Evolutionary conservation across 2,329 filamentous ascomycete species (phyloP), one percentile per base, ranked within the genome.

Genomic region (Cercospora sp.): DNA sequence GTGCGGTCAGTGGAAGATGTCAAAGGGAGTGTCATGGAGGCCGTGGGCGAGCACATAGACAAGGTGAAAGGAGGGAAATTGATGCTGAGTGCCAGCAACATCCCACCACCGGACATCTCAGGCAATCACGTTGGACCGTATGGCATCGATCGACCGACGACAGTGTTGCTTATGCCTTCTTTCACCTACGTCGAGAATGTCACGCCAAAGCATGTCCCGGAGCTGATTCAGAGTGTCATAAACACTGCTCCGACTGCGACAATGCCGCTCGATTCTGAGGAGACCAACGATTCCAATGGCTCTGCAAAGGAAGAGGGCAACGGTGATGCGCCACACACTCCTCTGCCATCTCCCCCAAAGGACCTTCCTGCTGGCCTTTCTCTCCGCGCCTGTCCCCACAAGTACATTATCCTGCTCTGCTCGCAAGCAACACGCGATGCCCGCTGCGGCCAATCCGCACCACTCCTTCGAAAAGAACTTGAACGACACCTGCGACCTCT

Each of bases 351-450:
- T 51, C 48, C 67, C 18, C 70, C 72, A 9, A 59, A 67, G 42
- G 33, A 73, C 10, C 72, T 78, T 30, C 78, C 78, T 1, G 64
- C 73, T 2, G 75, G 75, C 33, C 82, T 91, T 40, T 83, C 80
- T 33, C 83, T 89, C 20, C 87, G 88, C 5, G 85, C 90, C 4
- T 94, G 89, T 73, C 93, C 93, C 3, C 94, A 98, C 83, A 86
- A 88, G 69, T 93, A 90, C 72, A 86, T 98, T 28, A 93, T 99
- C 76, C 87, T 99, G 61, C 89, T 99, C 77, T 99, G 95, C 84
- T 97, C 92, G 57, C 95, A 98, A 78, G 89, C 88, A 76, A 97
- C 93, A n/a, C 91, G 95, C 70, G 95, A 98, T 79, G 94, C 92
- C 0, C 91, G 95, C 74, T 98, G 95, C 78, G 95, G 94, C 0